Percentiles rank a stretch among this genome's conserved stretches.
Conservation (phyloP, 345 rosid genomes). For the Eucalyptus lansdowneana region DNA sequence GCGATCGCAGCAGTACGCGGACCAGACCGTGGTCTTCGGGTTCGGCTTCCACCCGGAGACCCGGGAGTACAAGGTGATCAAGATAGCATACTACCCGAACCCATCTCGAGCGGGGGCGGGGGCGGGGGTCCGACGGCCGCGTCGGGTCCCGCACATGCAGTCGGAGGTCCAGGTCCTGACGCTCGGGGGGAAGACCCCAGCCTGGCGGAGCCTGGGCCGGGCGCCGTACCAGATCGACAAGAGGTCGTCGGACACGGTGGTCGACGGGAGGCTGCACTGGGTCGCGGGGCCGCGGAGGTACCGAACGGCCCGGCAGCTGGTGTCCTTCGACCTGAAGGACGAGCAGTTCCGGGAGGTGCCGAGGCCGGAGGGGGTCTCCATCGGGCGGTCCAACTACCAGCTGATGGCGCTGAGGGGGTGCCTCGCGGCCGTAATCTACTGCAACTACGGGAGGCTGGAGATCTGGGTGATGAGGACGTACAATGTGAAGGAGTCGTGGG, state of each 20-base stretch:
- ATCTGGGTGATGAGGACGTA: constrained; percentile 84
- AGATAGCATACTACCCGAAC: constrained; percentile 14
- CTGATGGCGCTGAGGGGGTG: constrained; percentile 40
- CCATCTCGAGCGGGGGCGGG: not conserved
- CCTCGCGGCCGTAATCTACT: constrained; percentile 53
- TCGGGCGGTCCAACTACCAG: constrained; percentile 49
- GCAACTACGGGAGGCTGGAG: constrained; percentile 64
- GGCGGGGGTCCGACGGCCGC: constrained; percentile 1
- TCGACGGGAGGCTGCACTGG: constrained; percentile 77
- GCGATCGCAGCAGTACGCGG: not conserved
- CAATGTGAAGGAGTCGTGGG: constrained; percentile 63
- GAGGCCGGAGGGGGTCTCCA: constrained; percentile 60
- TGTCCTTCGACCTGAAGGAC: constrained; percentile 63
- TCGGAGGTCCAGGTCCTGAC: constrained; percentile 25
- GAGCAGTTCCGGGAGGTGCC: constrained; percentile 72
- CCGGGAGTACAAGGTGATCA: constrained; percentile 23
- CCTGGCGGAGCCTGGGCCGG: constrained; percentile 73
- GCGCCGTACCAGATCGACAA: constrained; percentile 40
- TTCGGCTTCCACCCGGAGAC: constrained; percentile 21
- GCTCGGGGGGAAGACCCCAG: not conserved
- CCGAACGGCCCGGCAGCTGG: constrained; percentile 44
- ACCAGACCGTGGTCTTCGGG: constrained; percentile 20
- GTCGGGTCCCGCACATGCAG: not conserved
- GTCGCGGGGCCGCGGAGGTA: constrained; percentile 48
- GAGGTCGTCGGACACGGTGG: constrained; percentile 55